These are phyloP conservation scores for Waitea zeae DNA, from an alignment of 1,284 basidiomycete genomes.

Conservation along the genomic window DNA sequence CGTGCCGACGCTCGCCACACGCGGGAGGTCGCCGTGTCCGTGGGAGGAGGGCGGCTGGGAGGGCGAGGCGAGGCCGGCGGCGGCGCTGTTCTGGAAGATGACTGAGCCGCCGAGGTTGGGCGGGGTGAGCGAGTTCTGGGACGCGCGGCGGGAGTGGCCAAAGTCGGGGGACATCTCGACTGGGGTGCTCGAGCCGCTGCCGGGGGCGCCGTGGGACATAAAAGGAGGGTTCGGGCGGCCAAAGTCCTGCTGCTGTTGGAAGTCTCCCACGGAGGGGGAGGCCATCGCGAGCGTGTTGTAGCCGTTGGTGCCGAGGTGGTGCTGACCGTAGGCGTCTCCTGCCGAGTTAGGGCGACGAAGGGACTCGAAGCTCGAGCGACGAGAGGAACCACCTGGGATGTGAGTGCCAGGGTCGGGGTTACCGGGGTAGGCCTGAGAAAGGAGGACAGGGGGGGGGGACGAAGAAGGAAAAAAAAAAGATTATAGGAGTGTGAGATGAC, in stretches of 20 bases:
- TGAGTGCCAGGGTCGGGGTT: conserved; percentile 35
- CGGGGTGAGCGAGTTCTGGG: neutral
- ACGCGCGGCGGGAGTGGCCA: neutral
- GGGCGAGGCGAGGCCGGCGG: conserved; percentile 11
- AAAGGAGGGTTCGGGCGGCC: neutral
- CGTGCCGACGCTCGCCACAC: conserved; percentile 20
- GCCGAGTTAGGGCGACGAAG: conserved; percentile 6
- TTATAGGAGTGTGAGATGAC: neutral
- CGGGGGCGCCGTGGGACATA: no score
- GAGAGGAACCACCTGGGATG: conserved; percentile 18
- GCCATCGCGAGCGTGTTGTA: neutral
- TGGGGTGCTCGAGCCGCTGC: neutral
- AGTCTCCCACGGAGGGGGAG: neutral
- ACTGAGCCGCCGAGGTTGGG: neutral
- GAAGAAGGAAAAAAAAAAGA: conserved; percentile 17
- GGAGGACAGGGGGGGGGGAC: conserved; percentile 29
- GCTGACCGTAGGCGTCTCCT: neutral
- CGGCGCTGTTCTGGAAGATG: conserved; percentile 30
- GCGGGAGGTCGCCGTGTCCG: conserved; percentile 13
- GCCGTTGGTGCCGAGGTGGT: neutral
- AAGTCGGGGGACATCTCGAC: conserved; percentile 6
- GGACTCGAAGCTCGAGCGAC: conserved; percentile 17
- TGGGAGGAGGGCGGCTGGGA: conserved; percentile 6
- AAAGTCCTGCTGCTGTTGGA: neutral
- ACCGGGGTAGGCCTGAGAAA: conserved; percentile 41